Base-by-base conservation (phyloP, 176 grass and related monocot species). In the Bromus sterilis region DNA sequence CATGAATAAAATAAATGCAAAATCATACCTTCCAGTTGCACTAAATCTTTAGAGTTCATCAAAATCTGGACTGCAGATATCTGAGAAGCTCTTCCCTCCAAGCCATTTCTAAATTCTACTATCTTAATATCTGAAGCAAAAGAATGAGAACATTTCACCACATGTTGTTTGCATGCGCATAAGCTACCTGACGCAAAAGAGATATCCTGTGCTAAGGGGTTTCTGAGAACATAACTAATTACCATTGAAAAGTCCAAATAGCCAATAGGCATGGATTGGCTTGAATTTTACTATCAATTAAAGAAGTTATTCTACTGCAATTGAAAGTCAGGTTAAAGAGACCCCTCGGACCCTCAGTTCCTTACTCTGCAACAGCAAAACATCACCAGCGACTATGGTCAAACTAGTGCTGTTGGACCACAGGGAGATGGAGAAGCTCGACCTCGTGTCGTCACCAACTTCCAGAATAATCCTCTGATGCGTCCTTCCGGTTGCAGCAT, bases 101-200 rank as follows among this genome's bases (percentile, higher is more conserved):
- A 40, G 2, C 72, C 69, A 88, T 86, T 88, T 75, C 86, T 86
- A 49, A 88, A 91, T 48, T 88, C 84, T 31, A 91, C 66, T 44
- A 94, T 89, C 58, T 91, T 91, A 66, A 94, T 85, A 89, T 91
- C 88, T 94, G 78, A 74, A 88, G 77, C 14, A 78, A 78, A 23
- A 40, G 16, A 78, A 78, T 2, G 11, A 78, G 4, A 44, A 34
- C 1, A 43, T 18, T 20, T 11, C 59, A 76, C 4, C 4, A 43
- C 20, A 53, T 51, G 37, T 5, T 31, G 16, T 32, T 31, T 16
- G n/a, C 23, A 75, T 20, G 26, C 49, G 4, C 35, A 49, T 13
- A 59, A 24, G 43, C 15, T n/a, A 78, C 42, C 39, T 15, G 67
- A 48, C 6, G 11, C 36, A 56, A 71, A 36, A 51, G 14, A 23